Evolutionary conservation across 371 early-diverging fungal species (phyloP).

Genomic region (Mortierella sp.): DNA sequence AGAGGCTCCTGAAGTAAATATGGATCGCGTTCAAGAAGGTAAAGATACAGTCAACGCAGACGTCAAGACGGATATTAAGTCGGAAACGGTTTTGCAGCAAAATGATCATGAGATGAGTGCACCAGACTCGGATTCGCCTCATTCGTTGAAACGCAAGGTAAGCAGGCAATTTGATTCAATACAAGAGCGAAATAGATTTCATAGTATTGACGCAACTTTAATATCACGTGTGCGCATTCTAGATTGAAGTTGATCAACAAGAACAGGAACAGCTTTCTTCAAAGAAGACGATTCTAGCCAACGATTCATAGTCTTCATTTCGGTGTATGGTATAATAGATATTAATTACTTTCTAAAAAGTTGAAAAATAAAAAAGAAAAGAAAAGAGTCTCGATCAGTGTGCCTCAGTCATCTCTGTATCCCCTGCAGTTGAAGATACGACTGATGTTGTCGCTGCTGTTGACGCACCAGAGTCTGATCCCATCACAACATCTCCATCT

Average conservation of each 20-base stretch:
- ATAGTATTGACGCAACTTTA: background rate
- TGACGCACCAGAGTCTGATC: conserved; percentile 4
- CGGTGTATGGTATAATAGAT: background rate
- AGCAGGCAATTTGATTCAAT: background rate
- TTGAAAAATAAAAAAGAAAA: background rate
- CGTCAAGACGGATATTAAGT: conserved; percentile 10
- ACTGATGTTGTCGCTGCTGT: background rate
- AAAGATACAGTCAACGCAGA: background rate
- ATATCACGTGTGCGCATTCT: background rate
- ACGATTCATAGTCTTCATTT: conserved; percentile 12
- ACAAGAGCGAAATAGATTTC: background rate
- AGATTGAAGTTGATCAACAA: conserved; percentile 36
- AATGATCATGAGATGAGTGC: conserved; percentile 37
- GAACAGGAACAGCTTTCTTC: conserved; percentile 25
- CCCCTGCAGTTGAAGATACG: conserved; percentile 8
- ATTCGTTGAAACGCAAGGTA: conserved; percentile 50
- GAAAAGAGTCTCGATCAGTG: conserved; percentile 7
- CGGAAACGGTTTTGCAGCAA: background rate
- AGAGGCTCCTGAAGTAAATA: background rate
- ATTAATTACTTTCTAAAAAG: background rate
- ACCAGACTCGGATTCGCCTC: conserved; percentile 9
- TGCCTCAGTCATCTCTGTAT: conserved; percentile 44
- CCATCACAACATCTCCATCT: conserved; percentile 49
- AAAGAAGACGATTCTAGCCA: conserved; percentile 37
- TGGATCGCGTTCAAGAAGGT: background rate